A percentile compares a stretch with the other conserved stretches of the same genome.
Conservation (phyloP, 75 land plant species). For the Chamaecyparis obtusa region DNA sequence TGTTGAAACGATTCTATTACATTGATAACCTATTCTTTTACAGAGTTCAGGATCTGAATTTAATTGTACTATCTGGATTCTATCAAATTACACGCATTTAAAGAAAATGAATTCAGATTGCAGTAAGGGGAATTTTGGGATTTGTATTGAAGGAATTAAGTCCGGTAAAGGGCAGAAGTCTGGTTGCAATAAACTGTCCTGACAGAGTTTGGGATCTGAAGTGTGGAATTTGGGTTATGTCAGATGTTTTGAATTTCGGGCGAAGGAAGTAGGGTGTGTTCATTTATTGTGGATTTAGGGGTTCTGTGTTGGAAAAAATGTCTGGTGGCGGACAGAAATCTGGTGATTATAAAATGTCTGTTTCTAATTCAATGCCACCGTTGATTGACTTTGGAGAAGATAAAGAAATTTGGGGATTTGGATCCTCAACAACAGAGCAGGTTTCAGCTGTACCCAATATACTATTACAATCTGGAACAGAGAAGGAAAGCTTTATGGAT, state of each 20-base stretch:
- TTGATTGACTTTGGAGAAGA: constrained; percentile 10
- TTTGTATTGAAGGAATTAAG: neutral
- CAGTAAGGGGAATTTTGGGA: neutral
- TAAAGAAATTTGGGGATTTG: neutral
- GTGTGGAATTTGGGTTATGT: neutral
- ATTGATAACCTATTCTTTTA: neutral
- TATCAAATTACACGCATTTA: neutral
- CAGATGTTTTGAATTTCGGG: no score
- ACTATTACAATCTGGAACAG: neutral
- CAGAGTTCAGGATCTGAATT: neutral
- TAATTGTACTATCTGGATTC: neutral
- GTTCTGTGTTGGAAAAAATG: neutral
- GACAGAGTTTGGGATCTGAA: no score
- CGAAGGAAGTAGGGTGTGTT: neutral
- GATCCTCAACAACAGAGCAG: neutral
- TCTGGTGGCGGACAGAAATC: neutral
- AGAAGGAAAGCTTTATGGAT: neutral
- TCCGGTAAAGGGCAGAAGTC: neutral
- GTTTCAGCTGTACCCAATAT: neutral
- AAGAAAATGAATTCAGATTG: neutral
- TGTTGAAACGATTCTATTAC: neutral
- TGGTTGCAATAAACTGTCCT: neutral
- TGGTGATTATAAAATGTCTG: neutral
- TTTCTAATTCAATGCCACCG: constrained; percentile 4
- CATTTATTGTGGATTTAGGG: neutral